A percentile compares a stretch with the other conserved stretches of the same genome.
phyloP scores from a whole-genome alignment of 2,329 filamentous ascomycete species.

The Sporothrix mexicana region DNA sequence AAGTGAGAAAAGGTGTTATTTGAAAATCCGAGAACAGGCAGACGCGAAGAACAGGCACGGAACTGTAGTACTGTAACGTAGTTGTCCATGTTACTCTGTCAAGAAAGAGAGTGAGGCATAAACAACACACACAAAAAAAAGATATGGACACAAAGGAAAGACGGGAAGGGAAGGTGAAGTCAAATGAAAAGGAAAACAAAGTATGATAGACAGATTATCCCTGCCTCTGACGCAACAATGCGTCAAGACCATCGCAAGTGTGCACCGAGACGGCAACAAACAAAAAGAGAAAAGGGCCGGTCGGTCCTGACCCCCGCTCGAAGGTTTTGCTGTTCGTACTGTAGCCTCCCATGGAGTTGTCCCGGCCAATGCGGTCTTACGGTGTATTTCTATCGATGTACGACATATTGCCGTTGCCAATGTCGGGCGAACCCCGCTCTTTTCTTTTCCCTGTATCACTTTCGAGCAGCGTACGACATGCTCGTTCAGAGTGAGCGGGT shows the following conservation, averaged over 20 bases:
- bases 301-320: constrained; percentile 20
- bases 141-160: not conserved
- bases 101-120: not conserved
- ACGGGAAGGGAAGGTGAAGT: not conserved
- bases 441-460: not conserved
- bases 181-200: not conserved
- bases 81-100: not conserved
- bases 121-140: not conserved
- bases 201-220: not conserved
- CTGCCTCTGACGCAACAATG: constrained; percentile 22
- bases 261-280: not conserved
- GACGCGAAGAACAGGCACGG: not conserved
- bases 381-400: too few species aligned
- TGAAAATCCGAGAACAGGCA: too few species aligned
- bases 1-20: too few species aligned
- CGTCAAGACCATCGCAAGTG: not conserved
- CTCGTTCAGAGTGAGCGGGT: too few species aligned
- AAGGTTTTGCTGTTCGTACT: too few species aligned
- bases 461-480: too few species aligned
- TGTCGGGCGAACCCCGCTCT: not conserved
- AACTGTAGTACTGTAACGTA: not conserved
- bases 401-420: not conserved
- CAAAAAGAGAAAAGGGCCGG: constrained; percentile 17
- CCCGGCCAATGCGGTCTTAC: too few species aligned
- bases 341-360: too few species aligned